A percentile compares a stretch with the other conserved stretches of the same genome.
Evolutionary conservation across 1,284 basidiomycete genomes (phyloP).

Genomic region (Entoloma clypeatum): DNA sequence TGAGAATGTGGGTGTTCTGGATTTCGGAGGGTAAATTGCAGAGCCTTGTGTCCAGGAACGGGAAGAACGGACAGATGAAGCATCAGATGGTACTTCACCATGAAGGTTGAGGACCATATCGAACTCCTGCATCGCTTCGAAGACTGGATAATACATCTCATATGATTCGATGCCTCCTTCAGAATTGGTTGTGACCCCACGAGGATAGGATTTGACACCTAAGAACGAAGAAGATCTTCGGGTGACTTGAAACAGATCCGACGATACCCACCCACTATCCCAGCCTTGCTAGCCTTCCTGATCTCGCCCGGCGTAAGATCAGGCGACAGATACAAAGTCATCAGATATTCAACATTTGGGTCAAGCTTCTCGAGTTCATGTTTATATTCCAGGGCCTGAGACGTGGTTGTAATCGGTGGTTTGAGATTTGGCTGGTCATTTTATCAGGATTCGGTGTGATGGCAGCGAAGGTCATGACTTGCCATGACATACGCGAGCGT

Average conservation of each 20-base stretch:
- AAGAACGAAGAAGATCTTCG: not conserved
- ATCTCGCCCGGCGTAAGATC: constrained; percentile 91
- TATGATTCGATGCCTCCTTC: constrained; percentile 97
- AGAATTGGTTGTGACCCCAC: constrained; percentile 97
- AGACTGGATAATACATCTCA: constrained; percentile 91
- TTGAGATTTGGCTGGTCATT: constrained; percentile 81
- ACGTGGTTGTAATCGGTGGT: constrained; percentile 87
- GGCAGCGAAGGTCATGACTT: constrained; percentile 5
- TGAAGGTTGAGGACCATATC: constrained; percentile 96
- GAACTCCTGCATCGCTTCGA: constrained; percentile 91
- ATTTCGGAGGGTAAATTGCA: constrained; percentile 1
- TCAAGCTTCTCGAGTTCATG: constrained; percentile 73
- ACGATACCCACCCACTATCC: constrained; percentile 76
- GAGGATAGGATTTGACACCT: constrained; percentile 97
- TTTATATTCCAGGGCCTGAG: constrained; percentile 82
- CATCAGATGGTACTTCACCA: constrained; percentile 94
- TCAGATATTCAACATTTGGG: constrained; percentile 81
- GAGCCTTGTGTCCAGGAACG: not conserved
- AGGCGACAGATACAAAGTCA: constrained; percentile 94
- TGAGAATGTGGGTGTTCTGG: constrained; percentile 89
- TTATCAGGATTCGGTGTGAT: constrained; percentile 8
- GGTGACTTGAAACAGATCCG: not conserved
- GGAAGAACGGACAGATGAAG: constrained; percentile 54
- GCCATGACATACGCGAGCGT: constrained; percentile 95
- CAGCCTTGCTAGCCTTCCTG: constrained; percentile 78